phyloP scores from a whole-genome alignment of 129 eudicot species.

The Escallonia rubra region DNA sequence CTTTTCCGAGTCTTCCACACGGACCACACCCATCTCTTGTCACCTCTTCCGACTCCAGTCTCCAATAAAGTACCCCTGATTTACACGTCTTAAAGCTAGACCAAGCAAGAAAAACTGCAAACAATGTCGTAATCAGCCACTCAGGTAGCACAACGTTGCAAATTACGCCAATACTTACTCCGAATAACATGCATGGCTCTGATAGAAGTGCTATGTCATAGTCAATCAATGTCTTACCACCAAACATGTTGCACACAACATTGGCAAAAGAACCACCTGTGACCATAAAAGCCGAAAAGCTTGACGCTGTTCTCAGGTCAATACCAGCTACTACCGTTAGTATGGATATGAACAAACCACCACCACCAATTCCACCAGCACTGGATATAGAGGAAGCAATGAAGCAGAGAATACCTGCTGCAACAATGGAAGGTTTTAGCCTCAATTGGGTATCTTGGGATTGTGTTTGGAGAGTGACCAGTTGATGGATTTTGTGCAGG shows the following conservation, averaged over 20 bases:
- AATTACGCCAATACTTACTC: constrained; percentile 53
- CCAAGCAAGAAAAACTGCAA: constrained; percentile 44
- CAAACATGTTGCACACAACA: constrained; percentile 23
- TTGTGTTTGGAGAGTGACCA: constrained; percentile 6
- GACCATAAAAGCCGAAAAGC: constrained; percentile 60
- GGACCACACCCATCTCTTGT: constrained; percentile 13
- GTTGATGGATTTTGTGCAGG: not conserved
- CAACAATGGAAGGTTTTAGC: constrained; percentile 1
- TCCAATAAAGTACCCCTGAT: constrained; percentile 41
- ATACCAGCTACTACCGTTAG: constrained; percentile 38
- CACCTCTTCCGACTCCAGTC: constrained; percentile 34
- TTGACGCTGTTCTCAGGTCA: constrained; percentile 49
- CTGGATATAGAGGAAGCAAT: constrained; percentile 42
- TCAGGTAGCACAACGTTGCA: constrained; percentile 43
- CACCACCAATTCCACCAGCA: constrained; percentile 67
- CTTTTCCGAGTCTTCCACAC: constrained; percentile 1
- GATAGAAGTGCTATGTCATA: constrained; percentile 41
- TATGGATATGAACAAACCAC: constrained; percentile 48
- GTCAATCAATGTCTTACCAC: constrained; percentile 26
- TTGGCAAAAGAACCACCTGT: constrained; percentile 56
- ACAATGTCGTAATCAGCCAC: constrained; percentile 47
- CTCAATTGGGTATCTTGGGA: not conserved
- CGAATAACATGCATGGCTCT: constrained; percentile 51
- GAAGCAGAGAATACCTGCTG: constrained; percentile 38
- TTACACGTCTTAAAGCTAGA: constrained; percentile 42